Evolutionary conservation across 768 basidiomycete species (phyloP), one percentile per base, ranked within the genome.

Genomic region (Tricholoma furcatifolium): DNA sequence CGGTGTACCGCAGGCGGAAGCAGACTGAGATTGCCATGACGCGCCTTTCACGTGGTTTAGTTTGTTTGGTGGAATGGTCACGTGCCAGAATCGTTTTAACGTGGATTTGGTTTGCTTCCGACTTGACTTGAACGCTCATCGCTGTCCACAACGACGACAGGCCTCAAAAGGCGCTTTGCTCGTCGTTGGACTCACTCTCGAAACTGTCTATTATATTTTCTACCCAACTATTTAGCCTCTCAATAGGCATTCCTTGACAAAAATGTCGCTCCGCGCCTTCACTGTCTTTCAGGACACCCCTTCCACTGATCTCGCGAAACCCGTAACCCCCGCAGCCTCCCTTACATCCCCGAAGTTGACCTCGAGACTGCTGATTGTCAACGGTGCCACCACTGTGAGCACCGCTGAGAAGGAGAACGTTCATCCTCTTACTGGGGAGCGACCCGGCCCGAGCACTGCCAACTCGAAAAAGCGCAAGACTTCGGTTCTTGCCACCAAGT

Each of bases 371-470:
- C 15, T 51, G 23, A 47, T 57, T 59, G 47, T 30, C 42, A 63
- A 62, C 48, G 56, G 64, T 46, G 61, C 60, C 52, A 57, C 70
- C 50, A 68, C 71, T 54, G 67, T 73, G 4, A 65, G 68, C 21
- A 67, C 74, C 34, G 61, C 73, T 36, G 87, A 90, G 73, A 91
- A 91, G 76, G 89, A 91, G 70, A 91, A 91, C 64, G 73, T 84
- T 40, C 78, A 91, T 66, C 89, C 89, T 41, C 57, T 85, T 60
- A 91, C 89, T 3, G 89, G 89, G 6, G 77, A 80, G 54, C 82
- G 80, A 34, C 68, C 83, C 2, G 78, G 72, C 32, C 62, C 75
- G 15, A 62, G 71, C 14, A 58, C 59, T 2, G 59, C 58, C 5
- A 62, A 55, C 50, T 66, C 70, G 15, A 88, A 87, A 72, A 88